These are phyloP conservation scores for Globisporangium abappressorium DNA, from an alignment of 352 stramenopile genomes.

Conservation along the genomic window DNA sequence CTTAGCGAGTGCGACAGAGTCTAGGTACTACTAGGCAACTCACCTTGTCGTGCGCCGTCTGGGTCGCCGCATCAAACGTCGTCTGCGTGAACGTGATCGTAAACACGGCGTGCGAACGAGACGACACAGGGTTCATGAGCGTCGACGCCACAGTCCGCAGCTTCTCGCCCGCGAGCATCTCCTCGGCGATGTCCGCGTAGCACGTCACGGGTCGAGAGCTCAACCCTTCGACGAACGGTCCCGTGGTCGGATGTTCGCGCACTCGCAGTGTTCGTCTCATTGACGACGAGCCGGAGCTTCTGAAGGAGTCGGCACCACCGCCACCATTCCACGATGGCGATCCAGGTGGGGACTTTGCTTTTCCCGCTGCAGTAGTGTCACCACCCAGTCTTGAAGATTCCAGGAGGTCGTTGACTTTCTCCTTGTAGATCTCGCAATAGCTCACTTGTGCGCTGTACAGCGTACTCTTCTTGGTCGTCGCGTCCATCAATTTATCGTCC, in stretches of 20 bases:
- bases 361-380: slow-evolving; percentile 6
- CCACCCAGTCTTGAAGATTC: slow-evolving; percentile 23
- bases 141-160: slow-evolving; percentile 93
- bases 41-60: slow-evolving; percentile 68
- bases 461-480: slow-evolving; percentile 10
- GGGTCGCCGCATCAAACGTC: slow-evolving; percentile 53
- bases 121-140: slow-evolving; percentile 96
- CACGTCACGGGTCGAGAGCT: slow-evolving; percentile 62
- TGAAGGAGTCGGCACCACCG: neutral
- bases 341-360: slow-evolving; percentile 27
- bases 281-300: neutral
- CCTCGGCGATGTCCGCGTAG: slow-evolving; percentile 78
- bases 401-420: slow-evolving; percentile 84
- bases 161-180: slow-evolving; percentile 90
- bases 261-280: slow-evolving; percentile 54
- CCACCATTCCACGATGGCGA: slow-evolving; percentile 15
- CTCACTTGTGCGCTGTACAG: slow-evolving; percentile 63
- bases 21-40: neutral
- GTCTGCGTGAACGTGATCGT: slow-evolving; percentile 92
- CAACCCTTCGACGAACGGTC: slow-evolving; percentile 82
- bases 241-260: slow-evolving; percentile 77
- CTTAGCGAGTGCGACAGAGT: neutral
- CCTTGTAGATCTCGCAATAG: slow-evolving; percentile 88
- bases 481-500: neutral
- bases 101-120: slow-evolving; percentile 96